These are phyloP conservation scores for Plantago coronopus DNA, from an alignment of 305 asterid genomes.

Conservation along the genomic window DNA sequence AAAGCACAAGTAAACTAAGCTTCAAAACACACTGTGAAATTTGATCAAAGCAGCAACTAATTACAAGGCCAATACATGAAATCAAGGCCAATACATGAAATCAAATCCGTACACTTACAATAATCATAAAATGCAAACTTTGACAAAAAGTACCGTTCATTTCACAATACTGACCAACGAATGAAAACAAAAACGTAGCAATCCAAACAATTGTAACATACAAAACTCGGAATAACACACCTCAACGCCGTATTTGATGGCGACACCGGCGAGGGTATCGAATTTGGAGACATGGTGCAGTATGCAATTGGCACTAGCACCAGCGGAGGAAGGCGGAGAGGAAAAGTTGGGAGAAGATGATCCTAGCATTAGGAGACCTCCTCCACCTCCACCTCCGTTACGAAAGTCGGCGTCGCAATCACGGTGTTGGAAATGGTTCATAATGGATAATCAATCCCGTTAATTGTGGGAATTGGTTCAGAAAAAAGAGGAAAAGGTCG, in stretches of 20 bases:
- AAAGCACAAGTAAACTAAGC: constrained; percentile 13
- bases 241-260: constrained; percentile 74
- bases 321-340: constrained; percentile 29
- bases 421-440: not conserved
- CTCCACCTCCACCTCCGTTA: constrained; percentile 8
- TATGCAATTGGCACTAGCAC: constrained; percentile 34
- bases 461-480: too few relatives aligned
- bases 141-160: too few relatives aligned
- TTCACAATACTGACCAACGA: not conserved
- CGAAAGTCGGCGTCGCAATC: constrained; percentile 3
- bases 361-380: constrained; percentile 13
- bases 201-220: not conserved
- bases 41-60: not conserved
- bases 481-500: too few relatives aligned
- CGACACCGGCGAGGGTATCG: constrained; percentile 73
- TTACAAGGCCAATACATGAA: not conserved
- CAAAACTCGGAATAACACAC: constrained; percentile 16
- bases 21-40: not conserved
- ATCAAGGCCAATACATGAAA: not conserved
- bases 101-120: not conserved
- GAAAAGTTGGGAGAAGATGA: constrained; percentile 31
- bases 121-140: not conserved
- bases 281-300: constrained; percentile 50
- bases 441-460: too few relatives aligned
- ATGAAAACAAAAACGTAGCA: not conserved